Evolutionary conservation across 2,329 filamentous ascomycete species (phyloP), one percentile per base, ranked within the genome.

Genomic region (Arthrinium phaeospermum): DNA sequence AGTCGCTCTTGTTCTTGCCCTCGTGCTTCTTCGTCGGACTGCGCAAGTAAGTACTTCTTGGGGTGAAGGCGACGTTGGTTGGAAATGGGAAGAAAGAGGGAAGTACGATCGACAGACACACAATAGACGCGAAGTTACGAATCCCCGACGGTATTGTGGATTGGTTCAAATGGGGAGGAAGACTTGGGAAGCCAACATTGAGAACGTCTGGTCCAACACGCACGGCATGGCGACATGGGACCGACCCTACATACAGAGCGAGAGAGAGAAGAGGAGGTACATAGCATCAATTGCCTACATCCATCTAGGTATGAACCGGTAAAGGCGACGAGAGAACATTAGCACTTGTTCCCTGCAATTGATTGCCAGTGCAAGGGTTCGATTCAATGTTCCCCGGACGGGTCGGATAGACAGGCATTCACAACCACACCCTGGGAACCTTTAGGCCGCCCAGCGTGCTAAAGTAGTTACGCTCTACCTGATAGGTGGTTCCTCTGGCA

Each of bases 331-430:
- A 53, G 49, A 24, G 51, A 30, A 30, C 27, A 30, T 30, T 34
- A 64, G 57, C 8, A 41, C 57, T 64, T 64, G 30, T 27, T 53
- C 24, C 51, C 51, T 64, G 34, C 57, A 30, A 64, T 41, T 64
- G 34, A 41, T 41, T 41, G 57, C 27, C 27, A 64, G 30, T 64
- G 57, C 57, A 64, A 64, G 57, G 57, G 57, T 64, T 41, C 57
- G 34, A 64, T 64, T 61, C 30, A 61, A 61, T 64, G 57, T 64
- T 64, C 57, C 53, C 57, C 57, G 57, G 57, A 64, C 57, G 57
- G 57, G 57, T 64, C 57, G 57, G 57, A 64, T 64, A 64, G 57
- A 64, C 57, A 34, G 41, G 57, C 57, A 64, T 64, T n/a, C 12
- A 37, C 57, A n/a, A 41, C 57, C 57, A 64, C 57, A n/a, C 34